Base-by-base conservation (phyloP, 306 rosid genomes). In the Erythrophleum fordii region DNA sequence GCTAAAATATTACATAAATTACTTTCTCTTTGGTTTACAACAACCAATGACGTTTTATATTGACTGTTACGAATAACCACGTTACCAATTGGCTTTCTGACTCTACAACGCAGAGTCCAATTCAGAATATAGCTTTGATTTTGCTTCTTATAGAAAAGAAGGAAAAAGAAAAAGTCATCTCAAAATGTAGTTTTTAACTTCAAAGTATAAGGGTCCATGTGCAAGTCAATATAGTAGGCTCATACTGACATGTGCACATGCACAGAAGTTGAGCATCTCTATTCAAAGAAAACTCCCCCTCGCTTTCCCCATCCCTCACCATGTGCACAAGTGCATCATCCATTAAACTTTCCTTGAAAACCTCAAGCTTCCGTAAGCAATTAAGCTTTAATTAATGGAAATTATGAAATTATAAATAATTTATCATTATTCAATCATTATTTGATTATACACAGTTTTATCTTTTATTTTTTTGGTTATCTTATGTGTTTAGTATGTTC, bases 281-380 rank as follows among this genome's bases (percentile, higher is more conserved):
- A 5, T 48, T 39, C 34, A 66, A 81, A 77, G 72, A 1, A 75
- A 85, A 69, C 35, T 79, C 68, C 8, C 13, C n/a, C 31, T 26
- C 49, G 7, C 73, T 86, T 66, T 85, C 18, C 46, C 10, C 23
- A 7, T 73, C 29, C 5, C 76, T 45, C 13, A 52, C 46, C 89
- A 86, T 59, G 86, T 80, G 85, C 83, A 20, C 61, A 82, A 82
- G 62, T 75, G 62, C 73, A 26, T 58, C 65, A 55, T 58, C 45
- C 18, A 49, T 71, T 49, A 8, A 51, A 37, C 56, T 68, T 78
- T 69, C 44, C 4, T 8, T 46, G 6, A 73, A 46, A 72, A 18
- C 28, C 66, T 31, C 49, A 49, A 64, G 52, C 76, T 78, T 82
- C 65, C 77, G 18, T 35, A 35, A 35, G 45, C 70, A 64, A 61